Evolutionary conservation across 305 asterid genomes (phyloP), one percentile per base, ranked within the genome.

Genomic region (Withania somnifera): DNA sequence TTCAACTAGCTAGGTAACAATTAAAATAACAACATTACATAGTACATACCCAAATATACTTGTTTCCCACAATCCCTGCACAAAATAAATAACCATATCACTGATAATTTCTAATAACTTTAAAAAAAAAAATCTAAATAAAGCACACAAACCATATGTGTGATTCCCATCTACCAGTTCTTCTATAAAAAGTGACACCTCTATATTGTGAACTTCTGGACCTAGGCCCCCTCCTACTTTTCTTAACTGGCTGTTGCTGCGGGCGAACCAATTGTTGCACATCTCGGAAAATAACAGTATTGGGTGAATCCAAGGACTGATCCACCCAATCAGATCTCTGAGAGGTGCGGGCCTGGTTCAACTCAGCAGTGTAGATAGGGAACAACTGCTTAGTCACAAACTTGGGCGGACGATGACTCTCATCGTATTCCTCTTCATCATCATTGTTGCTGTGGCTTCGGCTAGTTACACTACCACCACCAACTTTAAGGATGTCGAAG

Each of bases 101-200:
- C 24, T 47, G 11, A 58, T 22, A 22, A 7, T 50, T 0, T 30
- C 38, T 53, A 53, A 57, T 50, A 52, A 67, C 6, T 36, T 36
- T 36, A 42, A 68, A n/a, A 19, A 61, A 68, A 8, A 3, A 34
- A 45, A 58, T 1, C 47, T 17, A 66, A 54, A 81, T 5, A 82
- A 28, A 82, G 36, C 3, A 67, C 28, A 67, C 84, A 60, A 8
- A 90, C 97, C 95, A 93, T 69, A 93, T 93, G 81, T 92, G 97
- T 24, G 98, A 94, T 76, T 94, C 98, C 98, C 97, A 94, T 89
- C 98, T 84, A 40, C 98, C 98, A 19, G 98, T 94, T 76, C 98
- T 89, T 79, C 98, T 84, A 83, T 94, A 94, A 84, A 92, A 94
- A 56, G 98, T 92, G 20, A 94, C 97, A 7, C 98, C 98, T 85